A percentile compares a stretch with the other conserved stretches of the same genome.
These are phyloP conservation scores for Yarrowia osloensis DNA, from an alignment of 805 yeast genomes.

Conservation along the genomic window DNA sequence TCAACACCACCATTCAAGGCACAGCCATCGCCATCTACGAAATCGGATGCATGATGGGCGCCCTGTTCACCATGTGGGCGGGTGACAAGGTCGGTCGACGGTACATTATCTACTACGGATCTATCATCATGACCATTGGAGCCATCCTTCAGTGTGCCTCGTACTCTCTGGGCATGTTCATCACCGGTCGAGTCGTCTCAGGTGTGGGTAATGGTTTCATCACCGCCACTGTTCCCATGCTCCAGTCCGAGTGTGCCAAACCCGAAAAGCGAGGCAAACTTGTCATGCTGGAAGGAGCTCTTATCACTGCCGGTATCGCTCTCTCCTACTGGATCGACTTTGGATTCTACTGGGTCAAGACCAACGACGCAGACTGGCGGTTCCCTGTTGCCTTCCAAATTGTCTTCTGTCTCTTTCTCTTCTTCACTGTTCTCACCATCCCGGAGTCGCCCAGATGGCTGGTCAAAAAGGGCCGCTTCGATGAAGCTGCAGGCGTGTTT, in stretches of 20 bases:
- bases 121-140: constrained; percentile 2
- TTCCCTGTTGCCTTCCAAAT: constrained; percentile 10
- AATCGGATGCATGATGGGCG: constrained; percentile 53
- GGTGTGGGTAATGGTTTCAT: constrained; percentile 4
- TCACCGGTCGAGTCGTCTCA: neutral
- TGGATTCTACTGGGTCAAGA: constrained; percentile 7
- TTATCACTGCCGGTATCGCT: constrained; percentile 4
- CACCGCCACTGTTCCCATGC: constrained; percentile 8
- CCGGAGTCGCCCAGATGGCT: constrained; percentile 6
- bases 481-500: constrained; percentile 3
- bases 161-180: constrained; percentile 10
- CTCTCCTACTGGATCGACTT: constrained; percentile 1
- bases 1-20: constrained; percentile 12
- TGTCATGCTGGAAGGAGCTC: constrained; percentile 14
- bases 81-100: constrained; percentile 61
- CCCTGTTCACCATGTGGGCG: constrained; percentile 33
- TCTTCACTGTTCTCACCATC: neutral
- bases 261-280: constrained; percentile 10
- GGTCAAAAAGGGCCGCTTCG: neutral
- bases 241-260: constrained; percentile 8
- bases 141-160: constrained; percentile 6
- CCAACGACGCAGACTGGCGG: constrained; percentile 1
- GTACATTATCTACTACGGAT: constrained; percentile 1
- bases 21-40: constrained; percentile 45
- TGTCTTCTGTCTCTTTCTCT: constrained; percentile 4